Evolutionary conservation across 2,329 filamentous ascomycete genomes (phyloP).

Genomic region (Exutisphaerella laricina): DNA sequence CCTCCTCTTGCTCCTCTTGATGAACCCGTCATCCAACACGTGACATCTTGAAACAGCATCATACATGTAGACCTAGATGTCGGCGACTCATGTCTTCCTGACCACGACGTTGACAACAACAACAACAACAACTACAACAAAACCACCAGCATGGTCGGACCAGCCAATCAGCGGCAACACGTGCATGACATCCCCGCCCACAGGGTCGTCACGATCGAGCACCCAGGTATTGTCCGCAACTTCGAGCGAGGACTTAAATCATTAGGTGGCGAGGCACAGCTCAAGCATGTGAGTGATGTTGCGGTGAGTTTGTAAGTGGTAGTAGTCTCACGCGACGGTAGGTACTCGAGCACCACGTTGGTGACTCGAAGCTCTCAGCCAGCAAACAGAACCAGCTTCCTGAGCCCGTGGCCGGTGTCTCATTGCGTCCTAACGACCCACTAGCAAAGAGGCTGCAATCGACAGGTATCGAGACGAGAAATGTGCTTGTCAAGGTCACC

Average conservation of each 20-base stretch:
- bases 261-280: constrained; percentile 51
- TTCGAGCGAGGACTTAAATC: constrained; percentile 59
- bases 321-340: constrained; percentile 16
- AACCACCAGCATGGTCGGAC: neutral
- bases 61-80: neutral
- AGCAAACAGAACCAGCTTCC: constrained; percentile 20
- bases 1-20: no score
- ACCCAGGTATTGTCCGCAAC: constrained; percentile 61
- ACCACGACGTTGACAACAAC: neutral
- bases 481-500: constrained; percentile 78
- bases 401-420: constrained; percentile 57
- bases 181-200: constrained; percentile 48
- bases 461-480: constrained; percentile 68
- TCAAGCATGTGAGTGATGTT: constrained; percentile 46
- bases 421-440: constrained; percentile 72
- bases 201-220: constrained; percentile 57
- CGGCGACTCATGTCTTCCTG: neutral
- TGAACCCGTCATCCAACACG: no score
- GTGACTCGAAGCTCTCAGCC: constrained; percentile 27
- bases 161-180: constrained; percentile 3
- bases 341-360: constrained; percentile 31
- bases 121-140: neutral
- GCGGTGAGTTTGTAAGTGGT: neutral
- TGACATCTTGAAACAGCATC: neutral
- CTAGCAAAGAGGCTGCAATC: constrained; percentile 74